Conservation (phyloP, 106 monocot species). For the Platanthera zijinensis region DNA sequence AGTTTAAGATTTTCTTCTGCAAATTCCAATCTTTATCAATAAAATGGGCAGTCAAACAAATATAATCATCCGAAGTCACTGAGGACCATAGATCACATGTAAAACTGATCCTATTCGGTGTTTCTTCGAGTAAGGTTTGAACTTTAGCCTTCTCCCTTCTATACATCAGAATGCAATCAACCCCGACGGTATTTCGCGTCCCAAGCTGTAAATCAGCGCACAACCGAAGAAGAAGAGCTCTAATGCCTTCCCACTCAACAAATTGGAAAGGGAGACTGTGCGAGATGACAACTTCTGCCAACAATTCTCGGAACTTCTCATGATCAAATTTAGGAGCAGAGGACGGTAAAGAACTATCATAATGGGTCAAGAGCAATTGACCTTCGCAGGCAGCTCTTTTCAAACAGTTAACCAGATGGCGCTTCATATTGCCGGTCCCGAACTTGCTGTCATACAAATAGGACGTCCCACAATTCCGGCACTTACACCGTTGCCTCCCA, state of each 20-base stretch:
- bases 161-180: constrained; percentile 15
- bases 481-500: constrained; percentile 12
- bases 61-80: constrained; percentile 9
- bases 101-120: constrained; percentile 12
- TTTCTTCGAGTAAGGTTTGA: constrained; percentile 4
- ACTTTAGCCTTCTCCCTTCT: constrained; percentile 11
- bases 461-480: constrained; percentile 7
- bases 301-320: constrained; percentile 9
- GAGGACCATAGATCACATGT: constrained; percentile 22
- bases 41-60: constrained; percentile 14
- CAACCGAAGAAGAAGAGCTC: constrained; percentile 3
- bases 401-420: constrained; percentile 8
- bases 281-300: constrained; percentile 5
- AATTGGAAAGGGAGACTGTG: constrained; percentile 12
- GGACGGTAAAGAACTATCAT: constrained; percentile 1
- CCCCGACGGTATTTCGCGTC: background rate
- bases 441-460: constrained; percentile 13
- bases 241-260: constrained; percentile 15
- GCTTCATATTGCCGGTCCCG: constrained; percentile 13
- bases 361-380: background rate
- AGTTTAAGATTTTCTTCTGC: constrained; percentile 11
- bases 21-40: constrained; percentile 14
- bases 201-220: constrained; percentile 5
- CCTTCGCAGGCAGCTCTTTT: constrained; percentile 6
- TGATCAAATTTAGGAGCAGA: constrained; percentile 11